Evolutionary conservation across 148 eudicot genomes (phyloP).

Genomic region (Chenopodium berlandieri): DNA sequence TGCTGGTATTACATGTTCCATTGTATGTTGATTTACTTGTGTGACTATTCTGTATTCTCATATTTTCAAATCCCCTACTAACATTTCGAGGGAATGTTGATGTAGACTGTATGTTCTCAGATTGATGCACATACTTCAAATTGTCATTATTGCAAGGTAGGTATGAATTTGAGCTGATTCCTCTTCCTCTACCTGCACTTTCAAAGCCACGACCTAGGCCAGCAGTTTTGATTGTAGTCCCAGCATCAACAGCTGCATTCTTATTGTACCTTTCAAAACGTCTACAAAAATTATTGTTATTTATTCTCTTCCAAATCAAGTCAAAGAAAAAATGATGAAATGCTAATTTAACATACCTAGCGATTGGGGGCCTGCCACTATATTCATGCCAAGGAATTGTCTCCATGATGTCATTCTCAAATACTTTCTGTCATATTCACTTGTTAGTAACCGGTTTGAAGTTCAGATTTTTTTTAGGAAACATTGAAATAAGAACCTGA

Average conservation of each 20-base stretch:
- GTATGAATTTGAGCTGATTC: not conserved
- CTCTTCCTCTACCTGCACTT: slow-evolving; percentile 6
- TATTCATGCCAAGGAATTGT: slow-evolving; percentile 20
- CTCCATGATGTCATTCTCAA: slow-evolving; percentile 16
- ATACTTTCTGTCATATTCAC: slow-evolving; percentile 8
- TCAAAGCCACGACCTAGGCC: slow-evolving; percentile 13
- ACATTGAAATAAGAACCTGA: slow-evolving; percentile 1
- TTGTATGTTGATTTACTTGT: not conserved
- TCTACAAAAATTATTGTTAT: not conserved
- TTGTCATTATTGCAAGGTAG: not conserved
- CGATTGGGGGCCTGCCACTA: slow-evolving; percentile 8
- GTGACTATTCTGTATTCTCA: not conserved
- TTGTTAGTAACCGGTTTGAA: not conserved
- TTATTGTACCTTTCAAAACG: not conserved
- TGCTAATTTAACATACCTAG: slow-evolving; percentile 13
- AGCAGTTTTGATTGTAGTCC: slow-evolving; percentile 10
- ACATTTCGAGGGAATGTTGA: not conserved
- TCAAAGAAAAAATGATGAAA: not conserved
- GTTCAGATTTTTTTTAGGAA: not conserved
- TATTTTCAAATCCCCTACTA: not conserved
- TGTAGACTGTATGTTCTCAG: not conserved
- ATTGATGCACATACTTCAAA: not conserved
- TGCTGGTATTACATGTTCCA: no score
- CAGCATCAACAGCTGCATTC: not conserved
- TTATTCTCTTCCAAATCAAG: not conserved